phyloP scores from a whole-genome alignment of 1,284 basidiomycete genomes.

The Gomphus bonarii region DNA sequence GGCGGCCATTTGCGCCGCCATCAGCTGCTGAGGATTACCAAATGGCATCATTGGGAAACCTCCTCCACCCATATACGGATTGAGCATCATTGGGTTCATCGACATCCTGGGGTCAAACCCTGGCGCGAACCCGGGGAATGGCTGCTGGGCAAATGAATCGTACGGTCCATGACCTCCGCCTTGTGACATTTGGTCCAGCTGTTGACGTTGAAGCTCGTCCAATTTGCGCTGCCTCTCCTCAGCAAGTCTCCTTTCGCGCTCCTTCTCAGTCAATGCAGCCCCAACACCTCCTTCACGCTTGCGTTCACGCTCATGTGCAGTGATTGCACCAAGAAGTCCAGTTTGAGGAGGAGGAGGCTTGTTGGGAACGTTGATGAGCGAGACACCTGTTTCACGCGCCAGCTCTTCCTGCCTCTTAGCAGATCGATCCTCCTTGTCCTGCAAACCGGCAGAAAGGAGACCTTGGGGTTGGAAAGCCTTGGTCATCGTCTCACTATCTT shows the following conservation, averaged over 20 bases:
- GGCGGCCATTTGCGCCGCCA: slow-evolving; percentile 80
- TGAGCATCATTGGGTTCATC: slow-evolving; percentile 49
- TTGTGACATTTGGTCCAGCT: slow-evolving; percentile 79
- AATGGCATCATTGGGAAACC: slow-evolving; percentile 52
- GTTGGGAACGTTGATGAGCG: slow-evolving; percentile 86
- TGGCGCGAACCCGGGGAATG: slow-evolving; percentile 43
- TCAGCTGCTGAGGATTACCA: slow-evolving; percentile 73
- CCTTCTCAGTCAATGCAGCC: slow-evolving; percentile 88
- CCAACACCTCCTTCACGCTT: slow-evolving; percentile 93
- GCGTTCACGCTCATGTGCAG: slow-evolving; percentile 87
- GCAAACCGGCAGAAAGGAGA: slow-evolving; percentile 86
- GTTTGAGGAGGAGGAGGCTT: slow-evolving; percentile 95
- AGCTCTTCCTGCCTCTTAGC: slow-evolving; percentile 92
- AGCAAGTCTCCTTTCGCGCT: slow-evolving; percentile 82
- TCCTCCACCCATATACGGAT: slow-evolving; percentile 34
- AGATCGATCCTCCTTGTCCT: slow-evolving; percentile 91
- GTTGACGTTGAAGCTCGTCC: slow-evolving; percentile 82
- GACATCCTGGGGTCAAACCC: slow-evolving; percentile 23
- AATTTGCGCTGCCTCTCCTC: slow-evolving; percentile 89
- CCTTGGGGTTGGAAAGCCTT: slow-evolving; percentile 94
- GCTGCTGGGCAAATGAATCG: slow-evolving; percentile 33
- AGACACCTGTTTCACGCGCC: slow-evolving; percentile 81
- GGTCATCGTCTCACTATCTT: slow-evolving; percentile 69
- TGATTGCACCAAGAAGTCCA: slow-evolving; percentile 91
- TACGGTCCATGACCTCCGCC: slow-evolving; percentile 23